Percentiles rank a stretch among this genome's conserved stretches.
phyloP scores from a whole-genome alignment of 2,329 filamentous ascomycete genomes.

The Phialophora verrucosa region DNA sequence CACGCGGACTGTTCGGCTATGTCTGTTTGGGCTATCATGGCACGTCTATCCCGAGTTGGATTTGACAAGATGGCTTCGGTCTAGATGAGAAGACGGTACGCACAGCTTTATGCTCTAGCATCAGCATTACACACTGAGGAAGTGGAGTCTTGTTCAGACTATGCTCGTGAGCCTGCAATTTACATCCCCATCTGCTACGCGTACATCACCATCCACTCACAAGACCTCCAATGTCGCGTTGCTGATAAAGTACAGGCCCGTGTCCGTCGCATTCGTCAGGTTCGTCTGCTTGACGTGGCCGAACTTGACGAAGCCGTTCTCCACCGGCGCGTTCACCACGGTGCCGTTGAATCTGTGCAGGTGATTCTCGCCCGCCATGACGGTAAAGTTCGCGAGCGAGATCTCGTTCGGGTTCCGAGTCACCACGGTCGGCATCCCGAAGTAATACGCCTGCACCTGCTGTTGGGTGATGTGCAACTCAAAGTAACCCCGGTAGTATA shows the following conservation, averaged over 20 bases:
- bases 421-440: slow-evolving; percentile 65
- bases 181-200: neutral
- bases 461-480: slow-evolving; percentile 65
- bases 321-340: slow-evolving; percentile 57
- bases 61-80: neutral
- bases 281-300: slow-evolving; percentile 44
- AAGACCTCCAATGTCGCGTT: slow-evolving; percentile 32
- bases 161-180: neutral
- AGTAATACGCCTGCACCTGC: slow-evolving; percentile 67
- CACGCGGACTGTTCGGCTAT: neutral
- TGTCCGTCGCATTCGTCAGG: slow-evolving; percentile 45
- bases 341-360: slow-evolving; percentile 53
- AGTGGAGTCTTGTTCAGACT: neutral
- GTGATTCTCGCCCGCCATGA: slow-evolving; percentile 65
- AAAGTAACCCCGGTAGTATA: slow-evolving; percentile 77
- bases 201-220: slow-evolving; percentile 8
- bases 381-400: slow-evolving; percentile 72
- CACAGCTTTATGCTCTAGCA: neutral
- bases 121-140: neutral
- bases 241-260: slow-evolving; percentile 44
- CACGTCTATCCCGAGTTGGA: neutral
- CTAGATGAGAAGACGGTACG: neutral
- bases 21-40: neutral
- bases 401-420: slow-evolving; percentile 68
- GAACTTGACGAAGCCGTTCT: slow-evolving; percentile 46